Base-by-base conservation (phyloP, 2,329 filamentous ascomycete genomes). In the Lachnellula arida region DNA sequence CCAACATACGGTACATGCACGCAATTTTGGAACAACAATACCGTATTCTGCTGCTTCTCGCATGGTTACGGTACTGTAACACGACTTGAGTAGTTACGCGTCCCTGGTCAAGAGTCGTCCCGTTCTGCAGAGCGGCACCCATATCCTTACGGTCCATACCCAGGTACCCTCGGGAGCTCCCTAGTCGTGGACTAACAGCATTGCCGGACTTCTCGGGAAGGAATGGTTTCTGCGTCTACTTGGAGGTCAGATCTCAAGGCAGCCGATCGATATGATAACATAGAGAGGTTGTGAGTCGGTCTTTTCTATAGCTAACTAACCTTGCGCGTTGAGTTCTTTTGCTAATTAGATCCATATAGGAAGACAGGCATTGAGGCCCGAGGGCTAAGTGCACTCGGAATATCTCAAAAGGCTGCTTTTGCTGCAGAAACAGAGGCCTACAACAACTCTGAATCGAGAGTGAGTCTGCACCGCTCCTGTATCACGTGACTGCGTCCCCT, bases 401-500 rank as follows among this genome's bases (percentile, higher is more conserved):
- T 77, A 53, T 72, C 75, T 35, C 75, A 81, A 60, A 69, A 65
- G 47, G 58, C 57, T 40, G 89, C 89, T 19, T 86, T 87, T 65
- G 71, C 78, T 47, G 73, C 84, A 42, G 91, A 96, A 71, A 81
- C 80, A 46, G 76, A 80, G 11, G 82, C 85, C 12, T 88, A 84
- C 63, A 77, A 81, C 44, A 72, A 74, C 43, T 82, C 85, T 11
- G 64, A 73, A 23, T 84, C 82, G 37, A 73, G 78, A 66, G 87
- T 88, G 77, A 67, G 76, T 66, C 49, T 34, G 14, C 34, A 39
- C 2, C 5, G 37, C 19, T n/a, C 14, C 12, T 23, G 4, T 28
- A 2, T 51, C 49, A 51, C 39, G 35, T 51, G 49, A 40, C 48
- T 11, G 3, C 2, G 12, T 42, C 12, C 15, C 1, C 17, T 43